Evolutionary conservation across 2,329 filamentous ascomycete genomes (phyloP).

Genomic region (Didymosphaeria variabile): DNA sequence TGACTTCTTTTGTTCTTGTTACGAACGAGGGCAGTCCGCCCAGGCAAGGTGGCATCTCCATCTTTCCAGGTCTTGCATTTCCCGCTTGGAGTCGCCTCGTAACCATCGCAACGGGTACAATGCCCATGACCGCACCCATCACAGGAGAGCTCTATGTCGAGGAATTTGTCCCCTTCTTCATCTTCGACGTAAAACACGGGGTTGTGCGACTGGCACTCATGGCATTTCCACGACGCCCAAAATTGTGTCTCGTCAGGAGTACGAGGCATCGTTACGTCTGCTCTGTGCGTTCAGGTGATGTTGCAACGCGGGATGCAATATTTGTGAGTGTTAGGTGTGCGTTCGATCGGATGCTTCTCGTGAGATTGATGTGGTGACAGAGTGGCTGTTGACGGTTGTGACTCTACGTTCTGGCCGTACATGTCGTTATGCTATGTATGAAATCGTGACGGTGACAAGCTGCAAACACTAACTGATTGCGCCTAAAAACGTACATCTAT

Average conservation of each 20-base stretch:
- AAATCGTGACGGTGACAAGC: background rate
- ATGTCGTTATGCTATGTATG: background rate
- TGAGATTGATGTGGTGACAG: background rate
- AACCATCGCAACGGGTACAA: background rate
- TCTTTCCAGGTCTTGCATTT: background rate
- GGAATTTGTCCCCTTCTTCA: background rate
- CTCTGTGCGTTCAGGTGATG: background rate
- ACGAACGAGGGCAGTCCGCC: too few species aligned
- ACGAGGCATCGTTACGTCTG: background rate
- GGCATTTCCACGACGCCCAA: background rate
- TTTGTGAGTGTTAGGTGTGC: background rate
- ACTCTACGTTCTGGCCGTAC: too few species aligned
- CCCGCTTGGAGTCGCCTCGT: background rate
- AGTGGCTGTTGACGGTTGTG: too few species aligned
- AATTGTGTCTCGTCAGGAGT: background rate
- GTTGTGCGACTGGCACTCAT: background rate
- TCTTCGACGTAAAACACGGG: background rate
- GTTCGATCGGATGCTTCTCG: background rate
- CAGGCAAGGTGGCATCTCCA: background rate
- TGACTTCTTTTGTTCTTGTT: too few species aligned
- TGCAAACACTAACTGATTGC: background rate
- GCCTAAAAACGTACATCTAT: background rate
- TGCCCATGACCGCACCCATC: background rate
- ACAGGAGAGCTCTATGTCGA: background rate
- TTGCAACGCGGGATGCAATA: background rate